Base-by-base conservation (phyloP, 2,329 filamentous ascomycete genomes). In the Nannizzia gypsea region DNA sequence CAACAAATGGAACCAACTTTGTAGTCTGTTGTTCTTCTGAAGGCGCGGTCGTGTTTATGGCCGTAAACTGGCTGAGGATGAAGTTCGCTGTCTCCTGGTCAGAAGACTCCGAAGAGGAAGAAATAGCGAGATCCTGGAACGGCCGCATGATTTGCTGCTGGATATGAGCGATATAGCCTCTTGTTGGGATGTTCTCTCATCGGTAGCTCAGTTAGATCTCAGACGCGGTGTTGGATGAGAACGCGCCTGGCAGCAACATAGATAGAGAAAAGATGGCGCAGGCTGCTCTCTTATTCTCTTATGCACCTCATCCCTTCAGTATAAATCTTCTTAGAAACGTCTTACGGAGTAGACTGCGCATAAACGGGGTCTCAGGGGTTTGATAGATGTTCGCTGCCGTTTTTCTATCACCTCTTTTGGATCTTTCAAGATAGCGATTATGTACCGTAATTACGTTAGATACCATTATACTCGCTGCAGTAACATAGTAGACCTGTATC, bases 31-130 rank as follows among this genome's bases (percentile, higher is more conserved):
- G 60, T 2, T 48, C 56, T 9, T 4, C 22, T 22, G 17, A 26
- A 42, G 34, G 24, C 31, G 31, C 36, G 6, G 34, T 55, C 6
- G 56, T 4, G 17, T 64, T 62, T 20, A 59, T 55, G 6, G 62
- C 56, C 3, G 61, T 59, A 50, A 55, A 61, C 17, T 64, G 60
- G 59, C 60, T 67, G 9, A 65, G 63, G 9, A 58, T 58, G 24
- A 54, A 17, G 36, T 62, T 65, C 20, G 54, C 56, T 15, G 48
- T 26, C 11, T 54, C 48, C n/a, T 17, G 24, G 17, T 54, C 48
- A 26, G 26, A 54, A 34, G 48, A 17, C 17, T 26, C 48, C 26
- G 26, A 2, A n/a, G 26, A 54, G 48, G 48, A 54, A 15, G 46
- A 50, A 2, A 54, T 31, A 34, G 48, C 24, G 13, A 54, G 48